Evolutionary conservation across 2,329 filamentous ascomycete genomes (phyloP).

Genomic region (Cadophora luteo-olivacea): DNA sequence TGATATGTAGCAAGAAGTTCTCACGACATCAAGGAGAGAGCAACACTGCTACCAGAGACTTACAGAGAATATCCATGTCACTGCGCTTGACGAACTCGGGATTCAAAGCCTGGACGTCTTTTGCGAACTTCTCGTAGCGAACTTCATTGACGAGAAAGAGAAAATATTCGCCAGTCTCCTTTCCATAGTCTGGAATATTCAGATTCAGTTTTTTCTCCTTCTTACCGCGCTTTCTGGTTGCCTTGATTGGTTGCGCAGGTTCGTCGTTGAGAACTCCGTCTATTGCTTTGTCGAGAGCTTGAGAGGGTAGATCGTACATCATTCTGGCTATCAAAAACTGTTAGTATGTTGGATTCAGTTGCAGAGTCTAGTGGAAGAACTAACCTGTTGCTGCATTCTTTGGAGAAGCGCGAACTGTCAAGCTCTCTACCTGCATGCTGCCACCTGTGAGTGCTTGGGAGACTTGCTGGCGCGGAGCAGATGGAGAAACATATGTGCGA

Average conservation of each 20-base stretch:
- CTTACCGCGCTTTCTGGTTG: background rate
- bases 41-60: background rate
- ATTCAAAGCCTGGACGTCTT: background rate
- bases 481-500: too few relatives aligned
- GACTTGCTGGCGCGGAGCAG: too few relatives aligned
- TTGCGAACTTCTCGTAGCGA: constrained; percentile 10
- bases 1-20: background rate
- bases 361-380: too few relatives aligned
- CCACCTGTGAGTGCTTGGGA: too few relatives aligned
- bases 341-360: too few relatives aligned
- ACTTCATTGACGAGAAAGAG: background rate
- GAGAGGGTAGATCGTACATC: background rate
- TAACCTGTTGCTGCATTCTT: too few relatives aligned
- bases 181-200: background rate
- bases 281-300: background rate
- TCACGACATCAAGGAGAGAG: background rate
- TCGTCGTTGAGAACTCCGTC: background rate
- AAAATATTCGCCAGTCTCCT: background rate
- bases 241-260: background rate
- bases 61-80: background rate
- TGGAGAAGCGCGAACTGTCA: too few relatives aligned
- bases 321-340: background rate
- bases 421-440: too few relatives aligned
- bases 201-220: background rate
- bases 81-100: background rate